A percentile compares a stretch with the other conserved stretches of the same genome.
Conservation (phyloP, 495 filamentous ascomycete genomes). For the Penicillium arizonense region DNA sequence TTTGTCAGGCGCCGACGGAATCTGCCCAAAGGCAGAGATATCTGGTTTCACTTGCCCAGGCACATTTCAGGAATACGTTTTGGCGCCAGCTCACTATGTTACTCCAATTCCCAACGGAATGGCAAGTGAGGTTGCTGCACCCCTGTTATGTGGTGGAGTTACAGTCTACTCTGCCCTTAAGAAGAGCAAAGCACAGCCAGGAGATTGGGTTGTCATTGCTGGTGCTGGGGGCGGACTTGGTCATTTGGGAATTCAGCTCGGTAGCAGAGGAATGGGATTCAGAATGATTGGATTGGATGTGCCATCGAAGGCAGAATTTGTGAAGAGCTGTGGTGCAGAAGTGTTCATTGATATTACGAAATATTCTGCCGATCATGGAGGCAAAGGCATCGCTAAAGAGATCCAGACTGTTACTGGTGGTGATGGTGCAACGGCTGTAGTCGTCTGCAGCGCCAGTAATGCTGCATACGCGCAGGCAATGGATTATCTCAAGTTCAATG, state of each 20-base stretch:
- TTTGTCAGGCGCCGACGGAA: conserved; percentile 43
- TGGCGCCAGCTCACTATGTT: conserved; percentile 53
- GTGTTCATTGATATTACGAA: conserved; percentile 5
- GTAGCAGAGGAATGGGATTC: conserved; percentile 39
- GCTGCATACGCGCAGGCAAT: conserved; percentile 50
- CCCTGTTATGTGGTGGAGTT: conserved; percentile 52
- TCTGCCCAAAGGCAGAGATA: conserved; percentile 47
- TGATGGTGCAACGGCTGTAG: conserved; percentile 50
- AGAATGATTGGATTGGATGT: conserved; percentile 29
- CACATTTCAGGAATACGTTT: conserved; percentile 60
- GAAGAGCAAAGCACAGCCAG: conserved; percentile 47
- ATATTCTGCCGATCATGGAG: background rate
- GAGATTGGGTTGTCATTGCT: conserved; percentile 50
- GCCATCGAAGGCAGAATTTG: background rate
- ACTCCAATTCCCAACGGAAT: conserved; percentile 58
- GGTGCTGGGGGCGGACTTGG: conserved; percentile 53
- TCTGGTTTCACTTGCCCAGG: conserved; percentile 31
- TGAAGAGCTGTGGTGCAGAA: conserved; percentile 7
- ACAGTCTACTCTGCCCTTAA: conserved; percentile 49
- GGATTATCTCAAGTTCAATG: conserved; percentile 52
- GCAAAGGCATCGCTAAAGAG: background rate
- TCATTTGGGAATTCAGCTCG: conserved; percentile 53
- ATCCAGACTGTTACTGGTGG: conserved; percentile 16
- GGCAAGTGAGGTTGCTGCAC: conserved; percentile 49
- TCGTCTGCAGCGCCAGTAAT: conserved; percentile 56